These are phyloP conservation scores for Phyllachora maydis DNA, from an alignment of 2,329 filamentous ascomycete genomes.

Conservation along the genomic window DNA sequence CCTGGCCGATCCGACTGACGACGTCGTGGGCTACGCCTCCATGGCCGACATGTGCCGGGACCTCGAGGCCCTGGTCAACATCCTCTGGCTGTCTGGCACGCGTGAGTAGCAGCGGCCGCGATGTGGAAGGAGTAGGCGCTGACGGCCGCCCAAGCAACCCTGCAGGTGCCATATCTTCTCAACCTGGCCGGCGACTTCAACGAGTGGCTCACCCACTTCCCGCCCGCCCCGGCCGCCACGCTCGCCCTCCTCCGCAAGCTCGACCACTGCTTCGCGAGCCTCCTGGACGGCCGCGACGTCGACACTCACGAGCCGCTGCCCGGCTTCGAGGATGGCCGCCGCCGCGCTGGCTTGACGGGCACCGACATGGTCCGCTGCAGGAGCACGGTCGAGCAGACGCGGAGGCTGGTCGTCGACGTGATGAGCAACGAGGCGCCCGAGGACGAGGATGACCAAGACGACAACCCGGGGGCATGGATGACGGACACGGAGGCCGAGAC, in stretches of 20 bases:
- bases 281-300: conserved; percentile 47
- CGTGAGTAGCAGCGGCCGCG: conserved; percentile 47
- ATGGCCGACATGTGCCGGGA: conserved; percentile 56
- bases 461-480: too few relatives aligned
- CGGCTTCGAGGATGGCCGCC: conserved; percentile 42
- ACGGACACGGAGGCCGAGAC: conserved; percentile 8
- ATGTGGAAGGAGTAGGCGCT: too few relatives aligned
- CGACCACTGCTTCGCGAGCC: conserved; percentile 62
- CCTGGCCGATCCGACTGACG: conserved; percentile 20
- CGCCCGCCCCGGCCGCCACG: conserved; percentile 42
- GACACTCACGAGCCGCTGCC: conserved; percentile 44
- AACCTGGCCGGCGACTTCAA: conserved; percentile 54
- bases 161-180: conserved; percentile 73
- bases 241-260: conserved; percentile 58
- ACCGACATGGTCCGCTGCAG: conserved; percentile 81
- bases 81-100: conserved; percentile 74
- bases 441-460: conserved; percentile 20
- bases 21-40: conserved; percentile 29
- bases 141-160: conserved; percentile 46
- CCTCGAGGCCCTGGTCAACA: conserved; percentile 52
- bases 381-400: conserved; percentile 58
- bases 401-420: conserved; percentile 48
- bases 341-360: conserved; percentile 41
- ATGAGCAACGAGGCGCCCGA: conserved; percentile 28
- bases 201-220: conserved; percentile 53